Base-by-base conservation (phyloP, 371 early-diverging fungal species). In the Enterospora canceri region DNA sequence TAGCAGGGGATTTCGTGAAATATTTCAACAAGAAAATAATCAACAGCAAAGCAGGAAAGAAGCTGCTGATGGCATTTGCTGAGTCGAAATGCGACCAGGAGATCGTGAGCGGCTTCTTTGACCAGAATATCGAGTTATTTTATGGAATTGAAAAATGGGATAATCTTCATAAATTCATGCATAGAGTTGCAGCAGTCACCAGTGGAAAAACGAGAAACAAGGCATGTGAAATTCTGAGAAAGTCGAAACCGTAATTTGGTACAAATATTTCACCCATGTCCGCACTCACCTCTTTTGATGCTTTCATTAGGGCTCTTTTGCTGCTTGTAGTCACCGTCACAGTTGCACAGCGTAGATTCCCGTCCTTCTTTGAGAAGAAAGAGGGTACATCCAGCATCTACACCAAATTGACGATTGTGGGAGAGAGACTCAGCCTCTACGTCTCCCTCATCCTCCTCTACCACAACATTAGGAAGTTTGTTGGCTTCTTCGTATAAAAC, bases 211-310 rank as follows among this genome's bases (percentile, higher is more conserved):
- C 66, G n/a, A 56, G 31, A 24, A 61, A 65, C 4, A 65, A 30
- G 28, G 35, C 31, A 2, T 3, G 63, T 5, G 62, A 65, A 30
- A 61, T 65, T 4, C n/a, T 63, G 19, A 40, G 15, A 51, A 51
- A 51, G 26, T 18, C 19, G 26, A 21, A 51, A 4, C 15, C 8
- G 8, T 12, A 15, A 19, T 12, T 8, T 51, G 4, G 19, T 8
- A 51, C 53, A 51, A 19, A 51, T 8, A 4, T 51, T 21, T 21
- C 50, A 19, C 57, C 30, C 40, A 79, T 79, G 80, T 73, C 76
- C 46, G 89, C 88, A 49, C 82, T 90, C 40, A 87, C 88, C 68
- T 84, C 87, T 76, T 87, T 90, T 64, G 83, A 86, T 60, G 84
- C 86, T 28, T 79, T 88, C 34, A 73, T 88, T n/a, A 79, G 87